phyloP scores from a whole-genome alignment of 306 rosid genomes.

The Cucurbita argyrosperma region DNA sequence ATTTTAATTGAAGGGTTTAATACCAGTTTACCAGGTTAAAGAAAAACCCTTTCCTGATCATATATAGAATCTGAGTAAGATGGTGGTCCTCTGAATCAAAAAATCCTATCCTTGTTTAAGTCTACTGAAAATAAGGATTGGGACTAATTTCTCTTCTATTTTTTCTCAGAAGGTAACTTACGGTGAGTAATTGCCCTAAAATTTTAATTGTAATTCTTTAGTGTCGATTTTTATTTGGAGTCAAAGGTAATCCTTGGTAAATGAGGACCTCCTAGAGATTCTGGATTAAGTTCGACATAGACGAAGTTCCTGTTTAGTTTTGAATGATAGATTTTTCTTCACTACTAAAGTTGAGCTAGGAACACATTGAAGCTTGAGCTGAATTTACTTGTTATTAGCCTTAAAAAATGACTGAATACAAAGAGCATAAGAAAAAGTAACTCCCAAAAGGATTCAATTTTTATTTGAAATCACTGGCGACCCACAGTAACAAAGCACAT shows the following conservation, averaged over 20 bases:
- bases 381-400: neutral
- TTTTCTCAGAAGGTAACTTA: neutral
- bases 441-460: neutral
- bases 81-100: too few relatives aligned
- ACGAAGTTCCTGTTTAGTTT: neutral
- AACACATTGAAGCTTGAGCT: neutral
- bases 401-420: neutral
- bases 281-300: neutral
- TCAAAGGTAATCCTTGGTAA: neutral
- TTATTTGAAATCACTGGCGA: too few relatives aligned
- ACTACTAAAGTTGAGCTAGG: neutral
- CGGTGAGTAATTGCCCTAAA: neutral
- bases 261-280: neutral
- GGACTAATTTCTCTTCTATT: neutral
- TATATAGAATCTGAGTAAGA: too few relatives aligned
- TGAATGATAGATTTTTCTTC: neutral
- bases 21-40: too few relatives aligned
- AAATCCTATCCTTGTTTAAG: too few relatives aligned
- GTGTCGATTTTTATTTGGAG: neutral
- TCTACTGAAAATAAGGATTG: neutral
- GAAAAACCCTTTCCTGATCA: too few relatives aligned
- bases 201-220: neutral
- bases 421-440: neutral
- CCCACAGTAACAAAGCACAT: too few relatives aligned
- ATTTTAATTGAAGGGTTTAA: neutral